Evolutionary conservation across 1,284 basidiomycete genomes (phyloP).

Genomic region (Puccinia brachypodii): DNA sequence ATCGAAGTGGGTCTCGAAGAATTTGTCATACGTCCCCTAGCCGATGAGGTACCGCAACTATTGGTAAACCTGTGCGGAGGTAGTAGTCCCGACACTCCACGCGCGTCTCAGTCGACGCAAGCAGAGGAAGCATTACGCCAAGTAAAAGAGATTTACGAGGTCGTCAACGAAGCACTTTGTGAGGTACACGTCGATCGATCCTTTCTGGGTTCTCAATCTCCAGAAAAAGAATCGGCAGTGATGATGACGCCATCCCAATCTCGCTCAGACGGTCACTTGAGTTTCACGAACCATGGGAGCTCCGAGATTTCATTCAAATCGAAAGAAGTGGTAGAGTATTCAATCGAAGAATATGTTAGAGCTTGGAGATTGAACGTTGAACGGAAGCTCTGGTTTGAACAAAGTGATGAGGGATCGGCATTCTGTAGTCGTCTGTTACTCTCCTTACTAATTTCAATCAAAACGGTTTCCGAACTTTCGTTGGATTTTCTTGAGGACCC

Average conservation of each 20-base stretch:
- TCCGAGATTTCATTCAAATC: background rate
- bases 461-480: conserved; percentile 19
- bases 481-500: background rate
- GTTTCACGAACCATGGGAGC: background rate
- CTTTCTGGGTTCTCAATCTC: background rate
- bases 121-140: conserved; percentile 28
- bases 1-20: conserved; percentile 42
- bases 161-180: conserved; percentile 15
- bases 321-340: background rate
- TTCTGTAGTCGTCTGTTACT: conserved; percentile 41
- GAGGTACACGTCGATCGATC: background rate
- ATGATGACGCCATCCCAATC: conserved; percentile 3
- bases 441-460: conserved; percentile 40
- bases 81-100: background rate
- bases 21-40: conserved; percentile 18
- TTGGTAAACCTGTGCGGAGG: conserved; percentile 16
- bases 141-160: conserved; percentile 8
- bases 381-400: conserved; percentile 42
- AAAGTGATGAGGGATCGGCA: conserved; percentile 26
- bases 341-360: conserved; percentile 19
- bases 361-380: conserved; percentile 32
- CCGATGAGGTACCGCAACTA: conserved; percentile 29
- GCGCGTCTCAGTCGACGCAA: background rate
- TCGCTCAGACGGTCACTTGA: background rate
- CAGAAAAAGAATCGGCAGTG: conserved; percentile 2